phyloP scores from a whole-genome alignment of 2,329 filamentous ascomycete genomes.

The Cercospora sesami region DNA sequence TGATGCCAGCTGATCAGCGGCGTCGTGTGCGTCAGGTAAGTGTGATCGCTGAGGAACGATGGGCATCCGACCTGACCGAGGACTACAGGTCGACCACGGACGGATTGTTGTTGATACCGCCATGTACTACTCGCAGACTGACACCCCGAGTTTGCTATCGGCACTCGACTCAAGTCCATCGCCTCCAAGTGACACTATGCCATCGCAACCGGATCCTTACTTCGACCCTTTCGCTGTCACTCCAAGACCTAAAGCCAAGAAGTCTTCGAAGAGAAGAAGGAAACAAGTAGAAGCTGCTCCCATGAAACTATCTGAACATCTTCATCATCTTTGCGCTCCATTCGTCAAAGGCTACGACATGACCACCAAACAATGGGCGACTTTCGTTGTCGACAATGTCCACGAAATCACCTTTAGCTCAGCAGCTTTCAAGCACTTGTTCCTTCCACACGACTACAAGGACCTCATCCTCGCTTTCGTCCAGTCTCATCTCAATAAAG shows the following conservation, averaged over 20 bases:
- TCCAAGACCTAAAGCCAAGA: background rate
- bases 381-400: slow-evolving; percentile 44
- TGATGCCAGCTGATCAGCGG: slow-evolving; percentile 11
- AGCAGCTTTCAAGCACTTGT: slow-evolving; percentile 50
- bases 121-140: slow-evolving; percentile 7
- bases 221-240: background rate
- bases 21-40: slow-evolving; percentile 11
- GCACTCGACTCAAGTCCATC: background rate
- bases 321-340: slow-evolving; percentile 40
- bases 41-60: background rate
- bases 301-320: slow-evolving; percentile 30
- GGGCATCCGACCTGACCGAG: background rate
- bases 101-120: slow-evolving; percentile 19
- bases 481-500: slow-evolving; percentile 19
- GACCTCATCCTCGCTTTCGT: slow-evolving; percentile 22
- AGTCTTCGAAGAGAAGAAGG: background rate
- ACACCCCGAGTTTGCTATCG: background rate
- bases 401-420: slow-evolving; percentile 48
- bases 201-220: background rate
- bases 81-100: slow-evolving; percentile 12
- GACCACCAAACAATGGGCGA: slow-evolving; percentile 47
- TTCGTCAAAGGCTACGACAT: slow-evolving; percentile 41
- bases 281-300: background rate
- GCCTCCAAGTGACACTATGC: background rate
- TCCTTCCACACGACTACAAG: slow-evolving; percentile 42